A percentile compares a stretch with the other conserved stretches of the same genome.
These are phyloP conservation scores for Musa troglodytarum DNA, from an alignment of 176 grass and related monocot species.

Conservation along the genomic window DNA sequence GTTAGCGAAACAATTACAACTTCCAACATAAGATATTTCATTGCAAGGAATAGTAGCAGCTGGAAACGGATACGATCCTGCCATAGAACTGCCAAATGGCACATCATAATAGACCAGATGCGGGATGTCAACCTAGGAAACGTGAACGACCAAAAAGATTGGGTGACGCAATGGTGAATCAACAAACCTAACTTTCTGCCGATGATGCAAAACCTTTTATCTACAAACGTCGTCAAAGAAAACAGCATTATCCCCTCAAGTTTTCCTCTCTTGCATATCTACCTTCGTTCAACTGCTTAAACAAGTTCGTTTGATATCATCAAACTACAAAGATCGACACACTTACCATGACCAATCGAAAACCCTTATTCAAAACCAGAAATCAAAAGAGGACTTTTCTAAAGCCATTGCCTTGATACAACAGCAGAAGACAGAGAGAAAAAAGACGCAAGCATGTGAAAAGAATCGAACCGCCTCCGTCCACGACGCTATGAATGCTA, in stretches of 20 bases:
- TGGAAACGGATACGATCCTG: too few species aligned
- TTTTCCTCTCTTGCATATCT: too few species aligned
- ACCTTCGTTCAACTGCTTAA: neutral
- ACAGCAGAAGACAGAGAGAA: neutral
- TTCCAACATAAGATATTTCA: neutral
- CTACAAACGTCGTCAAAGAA: too few species aligned
- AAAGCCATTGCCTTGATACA: neutral
- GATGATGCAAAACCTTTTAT: too few species aligned
- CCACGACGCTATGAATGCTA: neutral
- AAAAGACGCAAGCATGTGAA: neutral
- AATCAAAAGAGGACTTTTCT: neutral
- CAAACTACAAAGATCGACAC: neutral
- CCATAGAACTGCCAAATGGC: too few species aligned
- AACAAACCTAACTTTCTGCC: too few species aligned
- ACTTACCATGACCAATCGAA: neutral
- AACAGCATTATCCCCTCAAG: too few species aligned
- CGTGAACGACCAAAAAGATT: too few species aligned
- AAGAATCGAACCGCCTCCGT: neutral
- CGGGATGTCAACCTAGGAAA: too few species aligned
- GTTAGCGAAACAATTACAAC: neutral
- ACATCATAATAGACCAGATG: too few species aligned
- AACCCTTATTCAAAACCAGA: neutral
- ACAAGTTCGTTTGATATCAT: neutral
- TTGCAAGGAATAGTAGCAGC: too few species aligned
- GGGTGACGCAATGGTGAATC: too few species aligned